phyloP scores from a whole-genome alignment of 176 grass and related monocot genomes.

The Triticum monococcum region DNA sequence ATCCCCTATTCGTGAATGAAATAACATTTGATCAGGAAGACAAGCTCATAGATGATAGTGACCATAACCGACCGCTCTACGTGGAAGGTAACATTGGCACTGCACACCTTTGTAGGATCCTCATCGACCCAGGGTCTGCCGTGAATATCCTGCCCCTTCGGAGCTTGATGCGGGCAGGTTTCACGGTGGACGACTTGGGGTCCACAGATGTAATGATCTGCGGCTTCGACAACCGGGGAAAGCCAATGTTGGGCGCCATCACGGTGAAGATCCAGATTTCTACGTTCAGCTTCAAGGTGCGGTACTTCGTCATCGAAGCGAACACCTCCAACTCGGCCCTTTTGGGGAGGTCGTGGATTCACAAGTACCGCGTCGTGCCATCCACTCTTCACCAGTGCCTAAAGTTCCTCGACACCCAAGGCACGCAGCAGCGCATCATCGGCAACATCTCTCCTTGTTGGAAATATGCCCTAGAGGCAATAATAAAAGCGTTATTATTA shows the following conservation, averaged over 20 bases:
- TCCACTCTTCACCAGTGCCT: background rate
- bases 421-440: background rate
- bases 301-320: background rate
- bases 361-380: background rate
- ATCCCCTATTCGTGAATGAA: background rate
- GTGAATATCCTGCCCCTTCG: background rate
- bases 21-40: too few relatives aligned
- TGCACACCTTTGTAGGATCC: too few relatives aligned
- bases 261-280: background rate
- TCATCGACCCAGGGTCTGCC: too few relatives aligned
- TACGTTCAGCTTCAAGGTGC: background rate
- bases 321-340: background rate
- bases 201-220: background rate
- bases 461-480: too few relatives aligned
- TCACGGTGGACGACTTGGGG: background rate
- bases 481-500: too few relatives aligned
- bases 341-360: background rate
- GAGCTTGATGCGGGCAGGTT: background rate
- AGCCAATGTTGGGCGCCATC: background rate
- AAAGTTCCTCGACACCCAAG: background rate
- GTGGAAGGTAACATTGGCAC: too few relatives aligned
- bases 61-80: background rate
- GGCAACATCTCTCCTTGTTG: background rate
- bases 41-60: background rate
- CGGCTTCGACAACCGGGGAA: background rate